Conservation (phyloP, 2,329 filamentous ascomycete species). For the Dothistroma septosporum region DNA sequence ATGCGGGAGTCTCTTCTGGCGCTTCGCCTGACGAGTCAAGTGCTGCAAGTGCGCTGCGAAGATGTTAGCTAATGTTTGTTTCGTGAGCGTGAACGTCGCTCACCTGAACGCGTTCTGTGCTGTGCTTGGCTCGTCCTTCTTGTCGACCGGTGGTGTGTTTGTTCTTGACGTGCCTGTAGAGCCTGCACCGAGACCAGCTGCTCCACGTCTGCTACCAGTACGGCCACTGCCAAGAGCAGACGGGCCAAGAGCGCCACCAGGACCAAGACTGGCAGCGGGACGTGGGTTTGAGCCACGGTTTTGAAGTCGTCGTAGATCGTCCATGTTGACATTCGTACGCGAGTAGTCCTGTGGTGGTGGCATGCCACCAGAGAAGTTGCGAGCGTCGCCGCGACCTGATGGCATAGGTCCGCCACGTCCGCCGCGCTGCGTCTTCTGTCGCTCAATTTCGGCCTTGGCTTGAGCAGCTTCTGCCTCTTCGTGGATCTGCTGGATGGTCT, state of each 20-base stretch:
- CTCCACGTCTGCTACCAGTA: slow-evolving; percentile 69
- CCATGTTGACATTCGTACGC: slow-evolving; percentile 80
- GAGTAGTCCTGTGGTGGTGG: slow-evolving; percentile 65
- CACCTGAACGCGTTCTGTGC: slow-evolving; percentile 89
- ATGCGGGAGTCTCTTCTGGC: slow-evolving; percentile 58
- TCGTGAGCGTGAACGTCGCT: slow-evolving; percentile 36
- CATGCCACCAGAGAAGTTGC: slow-evolving; percentile 68
- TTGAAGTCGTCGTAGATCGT: slow-evolving; percentile 79
- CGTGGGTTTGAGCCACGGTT: slow-evolving; percentile 58
- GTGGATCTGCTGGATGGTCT: slow-evolving; percentile 91
- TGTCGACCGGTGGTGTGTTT: slow-evolving; percentile 72
- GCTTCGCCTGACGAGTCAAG: slow-evolving; percentile 53
- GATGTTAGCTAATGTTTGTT: slow-evolving; percentile 32
- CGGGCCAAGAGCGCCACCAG: slow-evolving; percentile 62
- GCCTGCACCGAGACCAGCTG: slow-evolving; percentile 29
- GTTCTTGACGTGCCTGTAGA: slow-evolving; percentile 85
- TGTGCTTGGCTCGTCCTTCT: slow-evolving; percentile 62
- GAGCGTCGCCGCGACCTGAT: slow-evolving; percentile 79
- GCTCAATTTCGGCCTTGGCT: slow-evolving; percentile 65
- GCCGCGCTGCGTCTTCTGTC: slow-evolving; percentile 56
- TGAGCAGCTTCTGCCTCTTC: slow-evolving; percentile 73
- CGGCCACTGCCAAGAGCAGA: slow-evolving; percentile 63
- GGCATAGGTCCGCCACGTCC: slow-evolving; percentile 64
- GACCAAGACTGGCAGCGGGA: slow-evolving; percentile 64
- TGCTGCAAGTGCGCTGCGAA: slow-evolving; percentile 49